Base-by-base conservation (phyloP, 2,329 filamentous ascomycete genomes). In the Westerdykella sp. region DNA sequence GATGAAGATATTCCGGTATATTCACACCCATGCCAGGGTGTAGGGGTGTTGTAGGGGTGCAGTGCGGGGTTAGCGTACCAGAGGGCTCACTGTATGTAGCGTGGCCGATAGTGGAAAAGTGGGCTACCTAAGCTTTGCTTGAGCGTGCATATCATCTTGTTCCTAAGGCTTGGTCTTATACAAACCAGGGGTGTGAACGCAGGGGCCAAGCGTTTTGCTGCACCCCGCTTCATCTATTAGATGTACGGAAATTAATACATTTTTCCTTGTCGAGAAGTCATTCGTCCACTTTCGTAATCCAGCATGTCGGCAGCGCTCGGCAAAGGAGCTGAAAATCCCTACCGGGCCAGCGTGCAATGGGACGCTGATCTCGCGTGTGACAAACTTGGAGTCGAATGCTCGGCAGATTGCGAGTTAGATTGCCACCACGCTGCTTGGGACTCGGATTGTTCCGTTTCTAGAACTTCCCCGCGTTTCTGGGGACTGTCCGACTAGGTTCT, bases 131-230 rank as follows among this genome's bases (percentile, higher is more conserved):
- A 53, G 54, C 50, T 48, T 51, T 47, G 6, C 44, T 43, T 35
- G 41, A 37, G 40, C 45, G 4, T 45, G 51, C 54, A 54, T 49
- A 48, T 51, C 21, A 28, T 9, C 51, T 53, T 55, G 47, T 48
- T 40, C 37, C 23, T 34, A 34, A 25, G 37, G 18, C 41, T 46
- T 39, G 25, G 42, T 37, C 28, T 28, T 48, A 48, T 51, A 46
- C 43, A 44, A 22, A 41, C 39, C 31, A 36, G 15, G 23, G 37
- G 34, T 28, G 28, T 35, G 40, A 30, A 15, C 7, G 39, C 40
- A 39, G 7, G 41, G 44, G 42, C 38, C 43, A 45, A 45, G 48
- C 37, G 41, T 21, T n/a, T 23, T 18, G 14, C 39, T 48, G 36
- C 43, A 45, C 44, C 42, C 47, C 48, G 35, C 46, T 49, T 51